phyloP scores from a whole-genome alignment of 352 stramenopile genomes.

The Elongisporangium anandrum region DNA sequence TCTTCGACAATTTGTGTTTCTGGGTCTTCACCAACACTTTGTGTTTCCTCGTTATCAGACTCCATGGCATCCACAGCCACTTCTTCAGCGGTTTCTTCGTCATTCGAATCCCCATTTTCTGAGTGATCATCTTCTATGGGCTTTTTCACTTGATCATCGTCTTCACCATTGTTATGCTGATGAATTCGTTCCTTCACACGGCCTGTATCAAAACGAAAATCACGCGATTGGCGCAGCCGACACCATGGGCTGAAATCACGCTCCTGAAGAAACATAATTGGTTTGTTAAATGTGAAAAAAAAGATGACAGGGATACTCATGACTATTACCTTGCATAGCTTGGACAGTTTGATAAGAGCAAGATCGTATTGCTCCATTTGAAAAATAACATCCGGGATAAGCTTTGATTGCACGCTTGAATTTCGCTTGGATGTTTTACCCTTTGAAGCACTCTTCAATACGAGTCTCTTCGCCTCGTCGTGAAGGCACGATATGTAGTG shows the following conservation, averaged over 20 bases:
- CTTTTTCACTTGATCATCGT: conserved; percentile 7
- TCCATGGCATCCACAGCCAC: not conserved
- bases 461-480: conserved; percentile 26
- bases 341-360: conserved; percentile 58
- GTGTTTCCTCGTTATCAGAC: conserved; percentile 8
- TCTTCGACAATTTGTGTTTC: not conserved
- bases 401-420: conserved; percentile 29
- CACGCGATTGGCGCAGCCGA: conserved; percentile 34
- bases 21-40: not conserved
- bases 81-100: conserved; percentile 4
- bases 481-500: conserved; percentile 52
- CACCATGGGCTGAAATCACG: conserved; percentile 52
- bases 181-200: conserved; percentile 19
- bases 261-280: conserved; percentile 9
- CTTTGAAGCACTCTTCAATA: conserved; percentile 7
- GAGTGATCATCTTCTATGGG: conserved; percentile 12
- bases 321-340: conserved; percentile 38
- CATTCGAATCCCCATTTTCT: conserved; percentile 3
- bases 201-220: conserved; percentile 52
- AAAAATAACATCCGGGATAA: conserved; percentile 64
- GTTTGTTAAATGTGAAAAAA: conserved; percentile 1
- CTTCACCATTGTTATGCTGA: conserved; percentile 15
- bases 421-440: conserved; percentile 5
- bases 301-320: not conserved
- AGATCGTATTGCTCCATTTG: conserved; percentile 71